Percentiles rank a stretch among this genome's conserved stretches.
These are phyloP conservation scores for Westerdykella aurantiaca DNA, from an alignment of 2,329 filamentous ascomycete species.

Conservation along the genomic window DNA sequence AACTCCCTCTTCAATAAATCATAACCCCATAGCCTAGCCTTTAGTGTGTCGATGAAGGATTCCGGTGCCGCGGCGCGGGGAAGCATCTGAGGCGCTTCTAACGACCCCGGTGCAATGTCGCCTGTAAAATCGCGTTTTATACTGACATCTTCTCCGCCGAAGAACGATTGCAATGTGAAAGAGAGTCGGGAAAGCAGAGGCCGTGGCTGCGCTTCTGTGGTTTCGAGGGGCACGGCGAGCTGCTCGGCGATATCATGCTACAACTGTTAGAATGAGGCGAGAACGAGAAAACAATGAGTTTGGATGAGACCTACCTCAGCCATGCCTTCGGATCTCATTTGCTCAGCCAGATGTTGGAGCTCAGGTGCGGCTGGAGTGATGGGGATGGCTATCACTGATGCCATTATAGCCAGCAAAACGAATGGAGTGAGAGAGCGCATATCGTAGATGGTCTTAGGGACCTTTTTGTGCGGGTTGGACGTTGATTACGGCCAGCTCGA, in stretches of 20 bases:
- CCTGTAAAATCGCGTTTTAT: constrained; percentile 24
- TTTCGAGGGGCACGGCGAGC: constrained; percentile 11
- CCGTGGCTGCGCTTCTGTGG: constrained; percentile 5
- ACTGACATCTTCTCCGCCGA: constrained; percentile 9
- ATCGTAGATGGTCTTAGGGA: neutral
- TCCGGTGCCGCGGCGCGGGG: constrained; percentile 17
- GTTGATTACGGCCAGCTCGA: constrained; percentile 1
- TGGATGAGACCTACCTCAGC: constrained; percentile 22
- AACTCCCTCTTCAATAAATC: constrained; percentile 17
- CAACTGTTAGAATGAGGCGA: neutral
- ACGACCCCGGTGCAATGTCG: constrained; percentile 31
- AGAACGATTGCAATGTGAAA: constrained; percentile 17
- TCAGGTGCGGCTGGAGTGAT: constrained; percentile 34
- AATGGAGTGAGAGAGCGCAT: constrained; percentile 26
- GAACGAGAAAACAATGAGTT: neutral
- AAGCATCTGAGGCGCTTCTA: constrained; percentile 30
- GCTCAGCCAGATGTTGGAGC: constrained; percentile 28
- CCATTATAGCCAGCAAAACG: constrained; percentile 20
- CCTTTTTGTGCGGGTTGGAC: neutral
- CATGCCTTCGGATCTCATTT: constrained; percentile 30
- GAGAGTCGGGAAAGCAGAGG: constrained; percentile 19
- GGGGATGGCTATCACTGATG: constrained; percentile 24
- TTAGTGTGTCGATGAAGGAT: constrained; percentile 12
- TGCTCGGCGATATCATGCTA: constrained; percentile 32
- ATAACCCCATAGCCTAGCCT: constrained; percentile 17